phyloP scores from a whole-genome alignment of 2,329 filamentous ascomycete genomes.

The Capronia americana region DNA sequence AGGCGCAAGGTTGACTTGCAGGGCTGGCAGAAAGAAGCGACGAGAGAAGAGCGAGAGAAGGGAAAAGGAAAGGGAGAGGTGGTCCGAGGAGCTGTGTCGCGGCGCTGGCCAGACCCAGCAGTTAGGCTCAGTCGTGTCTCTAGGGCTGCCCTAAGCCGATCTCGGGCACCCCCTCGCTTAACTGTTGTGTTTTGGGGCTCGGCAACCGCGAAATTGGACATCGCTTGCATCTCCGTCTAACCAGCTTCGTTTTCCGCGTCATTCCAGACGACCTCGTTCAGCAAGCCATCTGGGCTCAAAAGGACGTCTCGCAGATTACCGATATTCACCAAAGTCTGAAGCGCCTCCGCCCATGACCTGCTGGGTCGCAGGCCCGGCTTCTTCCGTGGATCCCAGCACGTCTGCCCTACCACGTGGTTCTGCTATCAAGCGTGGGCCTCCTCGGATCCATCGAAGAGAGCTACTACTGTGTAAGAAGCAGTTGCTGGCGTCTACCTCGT shows the following conservation, averaged over 20 bases:
- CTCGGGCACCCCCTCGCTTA: conserved; percentile 9
- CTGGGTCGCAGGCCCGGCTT: not conserved
- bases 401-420: conserved; percentile 3
- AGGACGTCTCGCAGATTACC: conserved; percentile 29
- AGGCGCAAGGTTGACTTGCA: conserved; percentile 3
- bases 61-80: conserved; percentile 4
- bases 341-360: not conserved
- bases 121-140: not conserved
- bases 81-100: not conserved
- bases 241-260: not conserved
- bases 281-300: conserved; percentile 15
- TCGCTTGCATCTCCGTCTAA: conserved; percentile 3
- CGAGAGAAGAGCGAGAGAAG: not conserved
- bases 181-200: not conserved
- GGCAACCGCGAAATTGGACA: conserved; percentile 10
- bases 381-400: not conserved
- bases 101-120: not conserved
- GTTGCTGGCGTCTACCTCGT: not conserved
- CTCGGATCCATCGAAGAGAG: conserved; percentile 5
- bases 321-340: conserved; percentile 5
- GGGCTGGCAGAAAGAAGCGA: not conserved
- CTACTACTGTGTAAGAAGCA: too few relatives aligned
- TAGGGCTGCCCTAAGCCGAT: conserved; percentile 3
- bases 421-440: conserved; percentile 1
- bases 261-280: not conserved